Conservation (phyloP, 2,329 filamentous ascomycete species). For the Aureobasidium vineae region DNA sequence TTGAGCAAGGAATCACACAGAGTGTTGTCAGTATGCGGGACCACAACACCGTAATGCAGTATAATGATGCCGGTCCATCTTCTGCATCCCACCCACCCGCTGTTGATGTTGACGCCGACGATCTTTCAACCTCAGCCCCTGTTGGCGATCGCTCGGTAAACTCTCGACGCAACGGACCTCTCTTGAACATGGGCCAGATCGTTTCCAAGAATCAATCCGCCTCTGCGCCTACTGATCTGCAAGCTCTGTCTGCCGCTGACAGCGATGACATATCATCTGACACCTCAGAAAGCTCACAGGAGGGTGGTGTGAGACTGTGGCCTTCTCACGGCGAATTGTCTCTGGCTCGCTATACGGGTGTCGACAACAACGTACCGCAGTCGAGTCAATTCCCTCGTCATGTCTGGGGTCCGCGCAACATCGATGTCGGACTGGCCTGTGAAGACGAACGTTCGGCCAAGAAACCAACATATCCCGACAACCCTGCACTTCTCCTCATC, state of each 20-base stretch:
- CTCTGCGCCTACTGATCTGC: not conserved
- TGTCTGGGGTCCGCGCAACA: not conserved
- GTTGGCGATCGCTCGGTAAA: not conserved
- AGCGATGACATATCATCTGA: not conserved
- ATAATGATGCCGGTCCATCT: conserved; percentile 2
- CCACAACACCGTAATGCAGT: not conserved
- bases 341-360: not conserved
- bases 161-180: conserved; percentile 6
- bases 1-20: not conserved
- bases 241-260: not conserved
- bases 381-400: not conserved
- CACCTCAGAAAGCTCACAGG: not conserved
- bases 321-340: not conserved
- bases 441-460: not conserved
- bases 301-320: not conserved
- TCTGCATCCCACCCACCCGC: not conserved
- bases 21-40: not conserved
- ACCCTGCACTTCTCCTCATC: conserved; percentile 10
- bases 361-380: not conserved
- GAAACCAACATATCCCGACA: not conserved
- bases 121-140: not conserved
- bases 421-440: too few species aligned
- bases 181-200: conserved; percentile 9
- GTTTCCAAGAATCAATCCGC: conserved; percentile 3
- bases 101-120: conserved; percentile 5